Percentiles rank a stretch among this genome's conserved stretches.
These are phyloP conservation scores for Agaricus subrufescens DNA, from an alignment of 768 basidiomycete genomes.

Conservation along the genomic window DNA sequence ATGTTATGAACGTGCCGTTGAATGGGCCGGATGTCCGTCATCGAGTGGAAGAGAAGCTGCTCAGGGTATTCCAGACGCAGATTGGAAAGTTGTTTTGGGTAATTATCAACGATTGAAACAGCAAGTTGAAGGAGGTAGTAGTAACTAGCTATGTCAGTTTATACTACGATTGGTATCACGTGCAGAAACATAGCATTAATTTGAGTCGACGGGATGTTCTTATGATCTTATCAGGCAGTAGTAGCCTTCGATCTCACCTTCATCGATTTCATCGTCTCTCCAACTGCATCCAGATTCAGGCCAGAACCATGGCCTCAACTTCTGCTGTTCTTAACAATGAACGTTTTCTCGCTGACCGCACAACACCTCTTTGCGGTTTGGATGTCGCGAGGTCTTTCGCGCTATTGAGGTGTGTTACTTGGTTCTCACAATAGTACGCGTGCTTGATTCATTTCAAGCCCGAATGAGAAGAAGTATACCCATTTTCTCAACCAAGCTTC, in stretches of 20 bases:
- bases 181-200: too few relatives aligned
- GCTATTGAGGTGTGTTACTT: slow-evolving; percentile 49
- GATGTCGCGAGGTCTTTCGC: slow-evolving; percentile 64
- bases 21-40: slow-evolving; percentile 53
- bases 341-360: slow-evolving; percentile 71
- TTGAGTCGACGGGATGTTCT: not conserved
- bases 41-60: slow-evolving; percentile 34
- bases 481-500: slow-evolving; percentile 68
- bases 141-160: too few relatives aligned
- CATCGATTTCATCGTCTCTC: slow-evolving; percentile 12
- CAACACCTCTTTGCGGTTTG: slow-evolving; percentile 71
- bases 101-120: slow-evolving; percentile 52
- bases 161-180: too few relatives aligned
- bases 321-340: slow-evolving; percentile 36
- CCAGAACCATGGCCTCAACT: slow-evolving; percentile 20
- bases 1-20: slow-evolving; percentile 67
- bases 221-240: not conserved
- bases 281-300: slow-evolving; percentile 1
- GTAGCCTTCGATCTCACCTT: slow-evolving; percentile 7
- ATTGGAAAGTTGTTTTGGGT: slow-evolving; percentile 57
- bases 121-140: too few relatives aligned
- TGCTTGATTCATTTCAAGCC: slow-evolving; percentile 32
- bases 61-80: slow-evolving; percentile 50
- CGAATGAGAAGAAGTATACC: slow-evolving; percentile 74
- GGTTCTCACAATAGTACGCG: slow-evolving; percentile 1